Base-by-base conservation (phyloP, 352 stramenopile genomes). In the Pythium oligandrum region DNA sequence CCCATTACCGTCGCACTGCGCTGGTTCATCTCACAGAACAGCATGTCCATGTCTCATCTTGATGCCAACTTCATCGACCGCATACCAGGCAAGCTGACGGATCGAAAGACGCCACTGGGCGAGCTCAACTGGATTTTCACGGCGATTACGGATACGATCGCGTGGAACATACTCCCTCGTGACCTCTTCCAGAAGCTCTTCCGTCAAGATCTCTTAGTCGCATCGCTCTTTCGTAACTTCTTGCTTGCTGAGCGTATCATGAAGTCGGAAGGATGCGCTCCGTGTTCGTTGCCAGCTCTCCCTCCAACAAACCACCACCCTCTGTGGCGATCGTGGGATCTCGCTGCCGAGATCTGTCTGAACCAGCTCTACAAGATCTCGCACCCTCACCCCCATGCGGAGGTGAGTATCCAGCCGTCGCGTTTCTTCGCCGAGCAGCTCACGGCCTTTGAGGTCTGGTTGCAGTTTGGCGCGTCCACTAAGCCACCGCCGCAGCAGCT, bases 41-140 rank as follows among this genome's bases (percentile, higher is more conserved):
- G 92, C 42, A 67, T 96, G 6, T 96, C 83, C 3, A 97, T 96
- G 88, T 68, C 69, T 6, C 81, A 93, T 61, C 35, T 95, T 12
- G 83, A 93, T 56, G 72, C 75, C n/a, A 88, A 66, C 54, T 90
- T 91, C 34, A 93, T 95, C 61, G 83, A 95, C 43, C 83, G 85
- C 37, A 95, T 95, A 46, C 83, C 85, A 1, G 85, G 97, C 42
- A 98, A 98, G 57, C 70, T 98, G 3, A 97, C 84, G 0, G 95
- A 99, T 50, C 74, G 89, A 11, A 96, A 97, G 53, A 96, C 90
- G 7, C 95, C 96, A 4, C 64, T 98, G 2, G 97, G 97, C 38
- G 97, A 99, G 63, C 74, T 99, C 38, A 99, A 99, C 82, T 99
- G 97, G 98, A 99, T 99, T 48, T 99, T 99, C 66, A 99, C 97